Percentiles rank a stretch among this genome's conserved stretches.
phyloP scores from a whole-genome alignment of 129 eudicot genomes.

The Pseudognaphalium luteoalbum region DNA sequence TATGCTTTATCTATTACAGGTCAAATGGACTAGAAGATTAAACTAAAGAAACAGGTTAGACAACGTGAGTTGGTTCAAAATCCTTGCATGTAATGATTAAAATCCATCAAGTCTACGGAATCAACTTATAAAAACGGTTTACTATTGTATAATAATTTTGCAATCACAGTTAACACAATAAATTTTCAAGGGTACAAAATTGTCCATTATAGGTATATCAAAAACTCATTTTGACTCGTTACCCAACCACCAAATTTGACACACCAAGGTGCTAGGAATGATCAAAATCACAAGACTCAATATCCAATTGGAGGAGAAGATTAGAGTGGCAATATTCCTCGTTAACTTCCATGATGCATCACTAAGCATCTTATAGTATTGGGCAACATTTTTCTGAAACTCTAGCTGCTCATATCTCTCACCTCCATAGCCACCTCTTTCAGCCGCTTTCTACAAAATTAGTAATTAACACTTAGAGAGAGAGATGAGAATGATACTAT shows the following conservation, averaged over 20 bases:
- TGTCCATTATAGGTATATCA: background rate
- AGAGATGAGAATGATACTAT: background rate
- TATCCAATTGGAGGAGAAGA: background rate
- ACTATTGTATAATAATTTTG: background rate
- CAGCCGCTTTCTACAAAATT: conserved; percentile 75
- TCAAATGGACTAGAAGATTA: no score
- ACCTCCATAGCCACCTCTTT: conserved; percentile 97
- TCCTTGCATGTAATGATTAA: background rate
- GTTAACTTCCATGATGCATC: conserved; percentile 94
- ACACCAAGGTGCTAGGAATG: background rate
- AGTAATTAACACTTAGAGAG: background rate
- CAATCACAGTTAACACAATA: background rate
- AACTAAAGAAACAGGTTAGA: background rate
- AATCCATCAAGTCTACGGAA: background rate
- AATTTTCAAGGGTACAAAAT: background rate
- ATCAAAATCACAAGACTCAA: background rate
- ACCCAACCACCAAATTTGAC: background rate
- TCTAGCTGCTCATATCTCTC: conserved; percentile 90
- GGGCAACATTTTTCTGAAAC: conserved; percentile 76
- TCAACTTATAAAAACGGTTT: background rate
- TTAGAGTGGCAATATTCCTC: background rate
- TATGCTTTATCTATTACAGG: background rate
- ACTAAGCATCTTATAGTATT: conserved; percentile 50
- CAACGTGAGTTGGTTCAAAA: background rate
- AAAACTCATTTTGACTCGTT: background rate